Percentiles rank a stretch among this genome's conserved stretches.
Evolutionary conservation across 2,329 filamentous ascomycete genomes (phyloP).

Genomic region (Botrytis deweyae): DNA sequence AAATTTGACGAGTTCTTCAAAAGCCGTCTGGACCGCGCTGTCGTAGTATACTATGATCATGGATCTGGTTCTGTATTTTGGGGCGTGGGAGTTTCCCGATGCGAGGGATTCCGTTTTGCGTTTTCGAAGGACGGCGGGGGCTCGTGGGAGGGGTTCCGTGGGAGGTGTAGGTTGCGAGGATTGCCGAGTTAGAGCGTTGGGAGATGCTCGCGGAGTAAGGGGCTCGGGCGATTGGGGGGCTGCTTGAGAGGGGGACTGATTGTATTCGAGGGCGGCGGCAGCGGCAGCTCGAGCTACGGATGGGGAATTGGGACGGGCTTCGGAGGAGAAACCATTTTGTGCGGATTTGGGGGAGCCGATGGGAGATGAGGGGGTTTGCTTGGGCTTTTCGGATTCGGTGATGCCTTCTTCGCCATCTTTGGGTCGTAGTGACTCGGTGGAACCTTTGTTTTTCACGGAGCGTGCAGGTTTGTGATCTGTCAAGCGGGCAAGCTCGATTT

Average conservation of each 20-base stretch:
- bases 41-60: conserved; percentile 93
- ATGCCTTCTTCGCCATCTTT: conserved; percentile 34
- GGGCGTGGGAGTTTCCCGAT: conserved; percentile 34
- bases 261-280: conserved; percentile 22
- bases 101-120: conserved; percentile 39
- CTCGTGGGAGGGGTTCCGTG: conserved; percentile 23
- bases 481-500: conserved; percentile 57
- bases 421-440: conserved; percentile 39
- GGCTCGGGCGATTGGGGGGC: conserved; percentile 12
- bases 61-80: conserved; percentile 63
- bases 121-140: conserved; percentile 33
- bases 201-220: conserved; percentile 17
- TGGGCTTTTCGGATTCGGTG: conserved; percentile 25
- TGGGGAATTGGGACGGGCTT: conserved; percentile 26
- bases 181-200: conserved; percentile 28
- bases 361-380: conserved; percentile 22
- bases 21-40: conserved; percentile 76
- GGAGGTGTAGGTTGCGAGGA: conserved; percentile 29
- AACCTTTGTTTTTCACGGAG: conserved; percentile 40
- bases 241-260: conserved; percentile 20
- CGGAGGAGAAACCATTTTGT: conserved; percentile 20
- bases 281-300: conserved; percentile 26
- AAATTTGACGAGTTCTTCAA: conserved; percentile 79
- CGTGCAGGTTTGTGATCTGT: conserved; percentile 41
- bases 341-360: conserved; percentile 27